These are phyloP conservation scores for Gnomoniopsis sp. DNA, from an alignment of 2,329 filamentous ascomycete genomes.

Conservation along the genomic window DNA sequence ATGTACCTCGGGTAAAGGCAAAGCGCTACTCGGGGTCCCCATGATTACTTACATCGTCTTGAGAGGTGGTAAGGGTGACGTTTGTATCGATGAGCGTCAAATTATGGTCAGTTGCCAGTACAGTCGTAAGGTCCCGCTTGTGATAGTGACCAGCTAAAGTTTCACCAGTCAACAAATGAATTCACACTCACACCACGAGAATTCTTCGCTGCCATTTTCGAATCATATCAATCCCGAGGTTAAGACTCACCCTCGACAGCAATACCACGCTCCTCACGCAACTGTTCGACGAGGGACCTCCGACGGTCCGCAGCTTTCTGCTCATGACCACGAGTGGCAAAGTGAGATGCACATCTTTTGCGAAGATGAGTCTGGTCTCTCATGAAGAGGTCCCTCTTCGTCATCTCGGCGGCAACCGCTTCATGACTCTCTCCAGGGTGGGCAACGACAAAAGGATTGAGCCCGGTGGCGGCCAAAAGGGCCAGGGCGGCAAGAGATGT, in stretches of 20 bases:
- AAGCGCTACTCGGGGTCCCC: too few species aligned
- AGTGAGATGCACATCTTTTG: constrained; percentile 2
- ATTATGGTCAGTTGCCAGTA: constrained; percentile 5
- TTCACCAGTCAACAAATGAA: background rate
- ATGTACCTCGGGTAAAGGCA: background rate
- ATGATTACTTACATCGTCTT: background rate
- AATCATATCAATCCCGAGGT: too few species aligned
- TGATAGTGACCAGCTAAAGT: background rate
- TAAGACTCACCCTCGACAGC: background rate
- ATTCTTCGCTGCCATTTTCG: too few species aligned
- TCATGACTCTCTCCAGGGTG: constrained; percentile 3
- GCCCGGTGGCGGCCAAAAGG: background rate
- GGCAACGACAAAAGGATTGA: background rate
- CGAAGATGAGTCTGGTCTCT: background rate
- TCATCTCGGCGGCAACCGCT: background rate
- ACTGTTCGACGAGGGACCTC: background rate
- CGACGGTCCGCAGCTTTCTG: background rate
- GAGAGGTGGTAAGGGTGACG: background rate
- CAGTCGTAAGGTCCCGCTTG: background rate
- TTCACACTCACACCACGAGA: background rate
- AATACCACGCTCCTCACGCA: constrained; percentile 5
- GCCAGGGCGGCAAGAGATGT: background rate
- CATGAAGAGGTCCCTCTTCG: background rate
- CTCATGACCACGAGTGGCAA: constrained; percentile 1
- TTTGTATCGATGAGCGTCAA: background rate